Evolutionary conservation across 2,329 filamentous ascomycete species (phyloP).

Genomic region (Fusarium begoniae): DNA sequence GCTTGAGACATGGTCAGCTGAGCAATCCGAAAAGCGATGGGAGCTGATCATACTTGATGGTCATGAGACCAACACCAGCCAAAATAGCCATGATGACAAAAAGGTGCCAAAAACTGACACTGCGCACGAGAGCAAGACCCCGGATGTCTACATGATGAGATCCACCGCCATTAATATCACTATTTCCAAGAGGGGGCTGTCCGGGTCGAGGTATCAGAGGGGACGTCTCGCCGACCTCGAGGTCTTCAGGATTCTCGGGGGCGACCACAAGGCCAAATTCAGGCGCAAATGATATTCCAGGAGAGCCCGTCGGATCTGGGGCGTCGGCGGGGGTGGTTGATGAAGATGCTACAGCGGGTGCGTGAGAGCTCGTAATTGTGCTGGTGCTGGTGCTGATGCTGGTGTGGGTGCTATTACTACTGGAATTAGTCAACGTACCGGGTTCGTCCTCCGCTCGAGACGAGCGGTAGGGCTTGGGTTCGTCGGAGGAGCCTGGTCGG

Average conservation of each 20-base stretch:
- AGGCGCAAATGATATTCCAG: conserved; percentile 41
- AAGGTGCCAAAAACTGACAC: conserved; percentile 88
- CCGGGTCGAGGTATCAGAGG: conserved; percentile 76
- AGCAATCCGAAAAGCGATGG: neutral
- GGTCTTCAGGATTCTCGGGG: conserved; percentile 43
- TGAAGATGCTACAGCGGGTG: conserved; percentile 31
- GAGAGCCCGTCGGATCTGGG: conserved; percentile 35
- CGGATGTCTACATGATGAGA: conserved; percentile 90
- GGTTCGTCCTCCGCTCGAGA: conserved; percentile 62
- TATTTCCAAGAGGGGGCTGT: conserved; percentile 64
- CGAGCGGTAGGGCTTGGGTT: conserved; percentile 51
- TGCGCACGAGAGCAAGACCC: conserved; percentile 77
- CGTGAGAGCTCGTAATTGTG: conserved; percentile 40
- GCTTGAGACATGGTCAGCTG: conserved; percentile 55
- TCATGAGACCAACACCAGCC: conserved; percentile 95
- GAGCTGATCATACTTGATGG: conserved; percentile 81
- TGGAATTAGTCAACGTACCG: conserved; percentile 66
- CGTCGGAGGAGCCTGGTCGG: conserved; percentile 54
- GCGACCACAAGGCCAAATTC: conserved; percentile 40
- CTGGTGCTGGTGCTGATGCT: conserved; percentile 38
- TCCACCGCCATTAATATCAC: conserved; percentile 75
- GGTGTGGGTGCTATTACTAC: conserved; percentile 46
- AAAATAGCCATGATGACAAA: conserved; percentile 90
- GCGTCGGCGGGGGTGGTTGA: conserved; percentile 14
- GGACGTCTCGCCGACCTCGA: conserved; percentile 76